Evolutionary conservation across 2,329 filamentous ascomycete species (phyloP).

Genomic region (Microcera coccophila): DNA sequence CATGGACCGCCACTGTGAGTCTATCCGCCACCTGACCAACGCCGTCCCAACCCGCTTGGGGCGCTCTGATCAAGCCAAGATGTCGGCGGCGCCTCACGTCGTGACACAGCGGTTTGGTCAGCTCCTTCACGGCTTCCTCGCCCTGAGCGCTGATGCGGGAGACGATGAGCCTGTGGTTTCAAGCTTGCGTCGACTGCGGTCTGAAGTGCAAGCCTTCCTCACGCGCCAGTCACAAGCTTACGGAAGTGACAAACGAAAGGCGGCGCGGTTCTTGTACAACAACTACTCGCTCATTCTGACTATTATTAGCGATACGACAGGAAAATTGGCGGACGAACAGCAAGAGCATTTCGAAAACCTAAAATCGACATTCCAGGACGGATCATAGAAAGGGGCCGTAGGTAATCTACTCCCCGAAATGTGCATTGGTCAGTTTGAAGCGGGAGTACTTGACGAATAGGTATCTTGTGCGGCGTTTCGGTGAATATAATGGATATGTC

Average conservation of each 20-base stretch:
- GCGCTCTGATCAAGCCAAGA: conserved; percentile 51
- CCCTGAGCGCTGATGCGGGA: conserved; percentile 81
- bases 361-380: conserved; percentile 55
- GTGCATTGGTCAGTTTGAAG: conserved; percentile 8
- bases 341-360: conserved; percentile 69
- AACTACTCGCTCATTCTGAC: conserved; percentile 95
- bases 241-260: conserved; percentile 73
- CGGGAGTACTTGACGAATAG: conserved; percentile 13
- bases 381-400: conserved; percentile 10
- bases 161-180: conserved; percentile 90
- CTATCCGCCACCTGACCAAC: conserved; percentile 62
- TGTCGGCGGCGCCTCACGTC: conserved; percentile 81
- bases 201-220: conserved; percentile 80
- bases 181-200: conserved; percentile 70
- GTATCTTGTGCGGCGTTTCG: conserved; percentile 23
- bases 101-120: conserved; percentile 95
- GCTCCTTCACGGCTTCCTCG: conserved; percentile 78
- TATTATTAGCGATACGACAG: conserved; percentile 75
- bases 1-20: conserved; percentile 91
- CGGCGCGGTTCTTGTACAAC: conserved; percentile 86
- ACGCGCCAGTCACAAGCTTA: conserved; percentile 72
- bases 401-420: background rate
- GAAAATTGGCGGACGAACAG: conserved; percentile 71
- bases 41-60: conserved; percentile 45
- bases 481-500: conserved; percentile 15